Conservation (phyloP, 345 rosid species). For the Gossypium thurberi region DNA sequence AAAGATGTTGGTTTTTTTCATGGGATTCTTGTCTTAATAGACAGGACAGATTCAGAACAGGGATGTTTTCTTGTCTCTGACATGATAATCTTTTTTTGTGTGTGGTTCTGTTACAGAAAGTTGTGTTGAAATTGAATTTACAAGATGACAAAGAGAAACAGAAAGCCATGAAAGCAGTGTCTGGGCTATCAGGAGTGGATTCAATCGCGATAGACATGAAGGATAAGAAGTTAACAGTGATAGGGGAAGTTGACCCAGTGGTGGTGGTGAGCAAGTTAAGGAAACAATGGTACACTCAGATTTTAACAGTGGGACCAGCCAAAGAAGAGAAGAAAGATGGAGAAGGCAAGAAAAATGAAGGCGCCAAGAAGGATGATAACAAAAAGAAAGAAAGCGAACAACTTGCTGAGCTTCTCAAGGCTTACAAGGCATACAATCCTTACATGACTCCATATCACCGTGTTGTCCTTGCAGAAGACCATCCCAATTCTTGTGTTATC, state of each 20-base stretch:
- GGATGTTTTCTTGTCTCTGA: background rate
- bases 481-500: conserved; percentile 48
- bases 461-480: conserved; percentile 36
- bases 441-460: conserved; percentile 19
- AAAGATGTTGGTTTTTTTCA: no score
- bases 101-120: conserved; percentile 38
- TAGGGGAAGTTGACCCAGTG: conserved; percentile 46
- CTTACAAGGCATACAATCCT: conserved; percentile 29
- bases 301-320: conserved; percentile 43
- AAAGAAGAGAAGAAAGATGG: conserved; percentile 34
- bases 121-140: conserved; percentile 45
- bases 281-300: conserved; percentile 26
- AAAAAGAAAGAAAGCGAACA: conserved; percentile 28
- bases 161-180: conserved; percentile 47
- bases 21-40: background rate
- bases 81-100: background rate
- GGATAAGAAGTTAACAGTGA: conserved; percentile 50
- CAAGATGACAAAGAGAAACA: conserved; percentile 43
- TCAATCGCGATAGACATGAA: conserved; percentile 50
- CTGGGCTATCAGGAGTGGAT: conserved; percentile 35
- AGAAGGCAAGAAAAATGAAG: conserved; percentile 10
- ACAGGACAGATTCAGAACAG: background rate
- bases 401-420: conserved; percentile 24
- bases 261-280: conserved; percentile 33
- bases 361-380: conserved; percentile 20